Conservation (phyloP, 169 alveolate genomes). For the Cryptosporidium sp. region DNA sequence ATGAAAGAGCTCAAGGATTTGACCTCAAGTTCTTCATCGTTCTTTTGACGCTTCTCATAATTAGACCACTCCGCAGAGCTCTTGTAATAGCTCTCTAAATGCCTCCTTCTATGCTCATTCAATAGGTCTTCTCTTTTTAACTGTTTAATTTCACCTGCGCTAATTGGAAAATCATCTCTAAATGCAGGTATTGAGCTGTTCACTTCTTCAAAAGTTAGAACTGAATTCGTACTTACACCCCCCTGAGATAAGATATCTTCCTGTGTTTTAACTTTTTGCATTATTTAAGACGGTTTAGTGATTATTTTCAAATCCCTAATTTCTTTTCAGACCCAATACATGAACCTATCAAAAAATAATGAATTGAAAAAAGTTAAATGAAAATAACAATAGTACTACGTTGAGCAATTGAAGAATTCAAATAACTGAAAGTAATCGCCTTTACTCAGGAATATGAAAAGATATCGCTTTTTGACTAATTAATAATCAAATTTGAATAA, state of each 20-base stretch:
- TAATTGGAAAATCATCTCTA: slow-evolving; percentile 76
- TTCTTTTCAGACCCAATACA: slow-evolving; percentile 1
- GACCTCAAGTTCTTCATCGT: slow-evolving; percentile 50
- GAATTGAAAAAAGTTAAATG: not conserved
- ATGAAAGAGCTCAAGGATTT: slow-evolving; percentile 74
- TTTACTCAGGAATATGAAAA: not conserved
- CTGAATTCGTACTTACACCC: not conserved
- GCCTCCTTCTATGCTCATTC: slow-evolving; percentile 80
- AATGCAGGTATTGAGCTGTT: slow-evolving; percentile 79
- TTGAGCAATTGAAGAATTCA: not conserved
- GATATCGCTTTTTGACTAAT: not conserved
- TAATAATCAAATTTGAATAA: not conserved
- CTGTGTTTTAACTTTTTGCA: slow-evolving; percentile 11
- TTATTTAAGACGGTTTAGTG: not conserved
- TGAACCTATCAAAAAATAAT: not conserved
- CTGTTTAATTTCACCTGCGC: slow-evolving; percentile 80
- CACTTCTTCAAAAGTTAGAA: slow-evolving; percentile 58
- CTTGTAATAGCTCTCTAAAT: slow-evolving; percentile 77
- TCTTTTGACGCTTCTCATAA: slow-evolving; percentile 75
- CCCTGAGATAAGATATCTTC: slow-evolving; percentile 1
- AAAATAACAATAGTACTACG: not conserved
- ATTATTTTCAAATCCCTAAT: not conserved
- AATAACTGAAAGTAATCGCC: not conserved
- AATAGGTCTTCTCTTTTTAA: slow-evolving; percentile 77
- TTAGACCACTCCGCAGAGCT: slow-evolving; percentile 81